Evolutionary conservation across 1,284 basidiomycete species (phyloP).

Genomic region (Somion occarium): DNA sequence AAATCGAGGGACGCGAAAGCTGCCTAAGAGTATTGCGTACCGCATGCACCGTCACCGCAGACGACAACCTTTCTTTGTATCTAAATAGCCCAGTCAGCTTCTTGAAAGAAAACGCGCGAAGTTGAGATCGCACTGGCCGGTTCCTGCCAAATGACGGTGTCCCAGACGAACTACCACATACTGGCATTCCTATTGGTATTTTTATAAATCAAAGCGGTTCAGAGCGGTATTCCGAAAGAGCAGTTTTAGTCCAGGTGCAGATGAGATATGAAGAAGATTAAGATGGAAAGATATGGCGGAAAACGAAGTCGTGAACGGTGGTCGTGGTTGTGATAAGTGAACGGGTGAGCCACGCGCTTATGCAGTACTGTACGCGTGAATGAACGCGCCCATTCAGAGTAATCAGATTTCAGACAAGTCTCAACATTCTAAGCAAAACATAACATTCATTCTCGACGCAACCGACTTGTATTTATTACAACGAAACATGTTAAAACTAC

Average conservation of each 20-base stretch:
- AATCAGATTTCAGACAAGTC: no score
- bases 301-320: neutral
- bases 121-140: constrained; percentile 20
- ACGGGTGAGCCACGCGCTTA: neutral
- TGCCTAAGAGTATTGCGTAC: constrained; percentile 35
- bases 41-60: constrained; percentile 91
- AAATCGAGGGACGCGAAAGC: constrained; percentile 13
- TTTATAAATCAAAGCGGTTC: neutral
- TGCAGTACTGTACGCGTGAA: neutral
- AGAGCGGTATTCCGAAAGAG: neutral
- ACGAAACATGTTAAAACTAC: no score
- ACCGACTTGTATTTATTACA: no score
- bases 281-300: neutral
- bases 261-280: neutral
- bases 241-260: neutral
- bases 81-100: constrained; percentile 25
- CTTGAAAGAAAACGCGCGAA: neutral
- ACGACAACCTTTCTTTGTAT: constrained; percentile 74
- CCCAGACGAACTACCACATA: constrained; percentile 23
- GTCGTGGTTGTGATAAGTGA: neutral
- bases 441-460: no score
- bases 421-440: no score
- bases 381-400: no score
- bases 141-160: constrained; percentile 25
- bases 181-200: constrained; percentile 16